Evolutionary conservation across 2,329 filamentous ascomycete species (phyloP), one percentile per base, ranked within the genome.

Genomic region (Clonostachys rosea): DNA sequence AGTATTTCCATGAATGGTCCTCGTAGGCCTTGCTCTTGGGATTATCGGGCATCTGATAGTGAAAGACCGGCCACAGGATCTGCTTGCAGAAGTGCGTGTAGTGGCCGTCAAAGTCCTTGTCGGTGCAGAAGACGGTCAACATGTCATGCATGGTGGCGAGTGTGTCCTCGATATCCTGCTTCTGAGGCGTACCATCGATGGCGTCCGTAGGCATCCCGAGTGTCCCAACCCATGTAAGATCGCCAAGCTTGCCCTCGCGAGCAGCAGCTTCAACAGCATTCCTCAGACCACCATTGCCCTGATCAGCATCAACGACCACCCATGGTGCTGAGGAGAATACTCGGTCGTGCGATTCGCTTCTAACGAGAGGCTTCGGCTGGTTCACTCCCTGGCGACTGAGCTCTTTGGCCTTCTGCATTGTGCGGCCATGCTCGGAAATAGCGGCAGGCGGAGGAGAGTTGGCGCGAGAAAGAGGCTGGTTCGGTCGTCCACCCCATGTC

Each of bases 21-120:
- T 95, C 87, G 64, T 96, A 97, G 0, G 92, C 92, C 66, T 97
- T 97, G 81, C 91, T 96, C 76, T 96, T 96, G 24, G 92, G 92
- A 62, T 95, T 95, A 63, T 97, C 94, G 0, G 92, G 94, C 50
- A 97, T 95, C 67, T 96, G 91, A 65, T 97, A 97, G 68, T 97
- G 91, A 67, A 97, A 95, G 50, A 96, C 91, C 2, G 92, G 92
- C 92, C 92, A 97, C 7, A 97, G 76, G 47, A 97, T 96, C 61
- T 92, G 90, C 72, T 97, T 97, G 83, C 91, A 96, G 64, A 94
- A 97, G 67, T 96, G 91, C 12, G 86, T 83, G 62, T 97, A 97
- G 68, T 96, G 91, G 2, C 91, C 91, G 59, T 96, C 87, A 61
- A 96, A 91, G 66, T 97, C 91, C 61, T 87, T 90, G 69, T 97